These are phyloP conservation scores for Eucalyptus lansdowneana DNA, from an alignment of 345 rosid genomes.

Conservation along the genomic window DNA sequence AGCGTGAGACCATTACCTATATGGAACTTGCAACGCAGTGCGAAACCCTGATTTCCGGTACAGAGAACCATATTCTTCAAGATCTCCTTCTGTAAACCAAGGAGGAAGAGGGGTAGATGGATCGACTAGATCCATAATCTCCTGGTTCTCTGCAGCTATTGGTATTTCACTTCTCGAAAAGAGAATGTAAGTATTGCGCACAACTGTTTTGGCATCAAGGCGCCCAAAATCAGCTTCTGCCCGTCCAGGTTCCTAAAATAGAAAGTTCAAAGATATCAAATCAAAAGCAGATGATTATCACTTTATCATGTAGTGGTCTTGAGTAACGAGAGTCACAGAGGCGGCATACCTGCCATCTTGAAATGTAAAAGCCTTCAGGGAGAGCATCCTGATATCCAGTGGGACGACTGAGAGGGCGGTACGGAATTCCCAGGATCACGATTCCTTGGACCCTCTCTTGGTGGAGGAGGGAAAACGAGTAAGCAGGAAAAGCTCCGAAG, in stretches of 20 bases:
- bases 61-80: conserved; percentile 27
- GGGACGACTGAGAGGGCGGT: conserved; percentile 3
- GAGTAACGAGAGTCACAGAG: not conserved
- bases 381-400: not conserved
- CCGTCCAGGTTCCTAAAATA: not conserved
- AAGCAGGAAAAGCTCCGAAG: conserved; percentile 30
- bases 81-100: conserved; percentile 50
- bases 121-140: conserved; percentile 48
- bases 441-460: conserved; percentile 34
- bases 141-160: conserved; percentile 38
- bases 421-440: conserved; percentile 40
- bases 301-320: not conserved
- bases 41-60: conserved; percentile 45
- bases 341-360: conserved; percentile 32
- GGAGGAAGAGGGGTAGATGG: conserved; percentile 38
- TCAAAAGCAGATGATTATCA: not conserved
- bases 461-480: conserved; percentile 21
- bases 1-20: conserved; percentile 16
- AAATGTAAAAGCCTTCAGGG: conserved; percentile 45
- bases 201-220: conserved; percentile 2
- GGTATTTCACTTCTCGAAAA: conserved; percentile 47
- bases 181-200: conserved; percentile 20
- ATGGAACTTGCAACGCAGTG: conserved; percentile 46
- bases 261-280: not conserved
- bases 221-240: not conserved